Conservation (phyloP, 2,329 filamentous ascomycete genomes). For the Metarhizium sp. region DNA sequence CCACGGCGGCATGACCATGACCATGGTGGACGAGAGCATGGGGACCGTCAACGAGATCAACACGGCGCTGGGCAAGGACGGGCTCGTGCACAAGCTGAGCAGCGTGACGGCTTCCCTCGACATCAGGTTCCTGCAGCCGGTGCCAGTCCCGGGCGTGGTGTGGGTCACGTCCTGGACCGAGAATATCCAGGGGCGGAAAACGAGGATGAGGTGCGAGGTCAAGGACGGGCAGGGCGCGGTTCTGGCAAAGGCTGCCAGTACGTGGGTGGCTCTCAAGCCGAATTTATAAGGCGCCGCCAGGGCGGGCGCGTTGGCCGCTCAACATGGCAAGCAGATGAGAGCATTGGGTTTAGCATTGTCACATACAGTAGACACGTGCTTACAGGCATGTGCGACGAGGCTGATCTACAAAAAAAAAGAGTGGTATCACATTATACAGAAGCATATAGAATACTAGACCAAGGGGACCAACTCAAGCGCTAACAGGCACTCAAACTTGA, state of each 20-base stretch:
- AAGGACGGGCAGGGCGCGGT: conserved; percentile 19
- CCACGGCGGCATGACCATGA: conserved; percentile 26
- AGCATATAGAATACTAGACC: conserved; percentile 1
- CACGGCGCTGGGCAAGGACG: conserved; percentile 20
- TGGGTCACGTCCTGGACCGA: conserved; percentile 22
- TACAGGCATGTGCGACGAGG: no score
- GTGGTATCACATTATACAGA: conserved; percentile 7
- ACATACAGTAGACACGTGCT: no score
- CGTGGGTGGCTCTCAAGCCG: conserved; percentile 22
- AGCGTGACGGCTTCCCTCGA: conserved; percentile 26
- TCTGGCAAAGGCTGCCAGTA: conserved; percentile 20
- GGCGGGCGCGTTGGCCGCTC: neutral
- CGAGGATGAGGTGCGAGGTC: conserved; percentile 19
- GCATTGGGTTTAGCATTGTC: neutral
- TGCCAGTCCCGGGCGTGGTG: conserved; percentile 19
- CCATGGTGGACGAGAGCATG: conserved; percentile 28
- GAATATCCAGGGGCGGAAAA: conserved; percentile 24
- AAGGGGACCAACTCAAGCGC: neutral
- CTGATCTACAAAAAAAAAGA: neutral
- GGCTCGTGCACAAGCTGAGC: conserved; percentile 15
- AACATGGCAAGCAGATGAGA: neutral
- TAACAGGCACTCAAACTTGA: neutral
- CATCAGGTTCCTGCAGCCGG: conserved; percentile 23
- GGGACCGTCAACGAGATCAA: conserved; percentile 28
- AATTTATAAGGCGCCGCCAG: conserved; percentile 14